Conservation (phyloP, 306 rosid species). For the Castanopsis chinensis region DNA sequence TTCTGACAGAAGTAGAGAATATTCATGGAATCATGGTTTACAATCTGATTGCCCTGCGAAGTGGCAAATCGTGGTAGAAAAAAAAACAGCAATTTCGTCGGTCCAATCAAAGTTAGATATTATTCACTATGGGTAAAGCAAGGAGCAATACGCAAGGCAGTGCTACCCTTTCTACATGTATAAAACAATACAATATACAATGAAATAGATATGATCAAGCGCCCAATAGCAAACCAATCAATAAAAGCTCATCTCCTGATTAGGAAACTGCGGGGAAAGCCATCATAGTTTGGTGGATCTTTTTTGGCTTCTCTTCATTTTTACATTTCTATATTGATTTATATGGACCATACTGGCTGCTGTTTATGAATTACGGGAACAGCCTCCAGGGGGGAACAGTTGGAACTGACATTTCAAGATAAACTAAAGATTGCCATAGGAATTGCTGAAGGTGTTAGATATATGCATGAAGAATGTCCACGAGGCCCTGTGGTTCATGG, state of each 20-base stretch:
- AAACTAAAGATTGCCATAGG: conserved; percentile 12
- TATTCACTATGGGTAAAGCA: not conserved
- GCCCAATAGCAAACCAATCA: too few relatives aligned
- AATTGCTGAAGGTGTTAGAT: conserved; percentile 32
- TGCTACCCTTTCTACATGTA: too few relatives aligned
- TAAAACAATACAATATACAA: too few relatives aligned
- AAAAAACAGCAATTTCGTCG: not conserved
- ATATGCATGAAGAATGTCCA: conserved; percentile 33
- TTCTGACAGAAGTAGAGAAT: too few relatives aligned
- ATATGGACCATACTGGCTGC: not conserved
- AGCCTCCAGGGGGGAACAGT: conserved; percentile 7
- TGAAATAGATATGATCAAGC: too few relatives aligned
- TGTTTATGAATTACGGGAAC: not conserved
- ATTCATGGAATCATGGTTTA: too few relatives aligned
- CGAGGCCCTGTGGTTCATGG: conserved; percentile 24
- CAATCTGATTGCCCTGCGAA: not conserved
- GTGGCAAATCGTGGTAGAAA: not conserved
- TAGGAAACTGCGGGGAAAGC: too few relatives aligned
- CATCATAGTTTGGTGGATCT: not conserved
- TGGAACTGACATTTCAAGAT: conserved; percentile 18
- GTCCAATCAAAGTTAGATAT: not conserved
- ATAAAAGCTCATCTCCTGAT: not conserved
- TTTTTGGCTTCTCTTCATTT: not conserved
- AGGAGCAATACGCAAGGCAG: too few relatives aligned
- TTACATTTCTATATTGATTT: not conserved